A percentile compares a stretch with the other conserved stretches of the same genome.
Evolutionary conservation across 2,329 filamentous ascomycete species (phyloP).

Genomic region (Aureobasidium pullulans): DNA sequence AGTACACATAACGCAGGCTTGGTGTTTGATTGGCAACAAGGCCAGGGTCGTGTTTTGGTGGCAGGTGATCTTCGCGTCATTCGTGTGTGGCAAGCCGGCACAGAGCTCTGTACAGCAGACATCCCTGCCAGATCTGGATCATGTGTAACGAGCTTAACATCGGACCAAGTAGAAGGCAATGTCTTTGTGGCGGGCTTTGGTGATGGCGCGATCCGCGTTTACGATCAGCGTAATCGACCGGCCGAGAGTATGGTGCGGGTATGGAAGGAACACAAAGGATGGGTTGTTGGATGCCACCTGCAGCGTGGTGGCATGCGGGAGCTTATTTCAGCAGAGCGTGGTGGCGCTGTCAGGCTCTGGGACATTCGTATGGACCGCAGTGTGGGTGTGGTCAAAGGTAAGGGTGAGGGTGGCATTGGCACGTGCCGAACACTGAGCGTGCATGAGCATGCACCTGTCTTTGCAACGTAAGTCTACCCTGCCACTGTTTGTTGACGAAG

Average conservation of each 20-base stretch:
- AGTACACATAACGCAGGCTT: constrained; percentile 82
- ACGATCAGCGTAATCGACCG: constrained; percentile 72
- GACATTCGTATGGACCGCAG: constrained; percentile 78
- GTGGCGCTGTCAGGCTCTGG: constrained; percentile 93
- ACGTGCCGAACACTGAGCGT: constrained; percentile 80
- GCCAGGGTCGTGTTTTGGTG: constrained; percentile 89
- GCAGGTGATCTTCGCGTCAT: constrained; percentile 95
- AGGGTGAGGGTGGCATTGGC: constrained; percentile 45
- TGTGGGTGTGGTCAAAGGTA: constrained; percentile 62
- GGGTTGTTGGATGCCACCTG: constrained; percentile 95
- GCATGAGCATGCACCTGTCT: constrained; percentile 93
- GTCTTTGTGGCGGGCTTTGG: constrained; percentile 95
- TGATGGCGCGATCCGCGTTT: constrained; percentile 88
- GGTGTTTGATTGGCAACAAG: constrained; percentile 98
- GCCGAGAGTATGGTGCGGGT: constrained; percentile 91
- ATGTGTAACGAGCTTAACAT: constrained; percentile 91
- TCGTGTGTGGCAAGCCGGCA: constrained; percentile 89
- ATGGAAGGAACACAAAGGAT: constrained; percentile 93
- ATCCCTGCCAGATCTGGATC: constrained; percentile 91
- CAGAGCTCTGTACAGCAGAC: constrained; percentile 85
- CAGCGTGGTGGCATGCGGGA: constrained; percentile 91
- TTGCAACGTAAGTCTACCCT: constrained; percentile 54
- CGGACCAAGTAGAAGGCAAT: constrained; percentile 95
- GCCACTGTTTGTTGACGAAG: neutral
- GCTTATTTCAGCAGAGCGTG: constrained; percentile 79